Base-by-base conservation (phyloP, 164 flowering plant species). In the Dillenia turbinata region DNA sequence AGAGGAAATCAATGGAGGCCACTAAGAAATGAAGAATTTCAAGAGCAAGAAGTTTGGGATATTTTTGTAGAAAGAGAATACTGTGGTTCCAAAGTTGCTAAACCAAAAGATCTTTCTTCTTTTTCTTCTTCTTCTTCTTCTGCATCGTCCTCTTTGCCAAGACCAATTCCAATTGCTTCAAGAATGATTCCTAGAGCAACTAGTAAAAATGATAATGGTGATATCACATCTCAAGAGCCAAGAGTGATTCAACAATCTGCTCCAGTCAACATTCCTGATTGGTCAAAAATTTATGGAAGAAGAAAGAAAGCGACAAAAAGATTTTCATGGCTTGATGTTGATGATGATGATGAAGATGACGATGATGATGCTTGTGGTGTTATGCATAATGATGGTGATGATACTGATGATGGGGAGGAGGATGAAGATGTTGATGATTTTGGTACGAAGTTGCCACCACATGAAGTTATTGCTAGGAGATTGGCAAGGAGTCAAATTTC, bases 181-280 rank as follows among this genome's bases (percentile, higher is more conserved):
- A 78, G 69, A 73, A 74, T 77, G 82, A 75, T 77, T 13, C 77
- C 82, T 43, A 73, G 63, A 73, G 24, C 70, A 4, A 33, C 40
- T 0, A 33, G 6, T 33, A 33, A 33, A 33, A 33, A 33, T 33
- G 5, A 33, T 33, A 4, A 4, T 15, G 19, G 24, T 12, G 66
- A 46, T 24, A 69, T 26, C 52, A 10, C 58, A 45, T 19, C 14
- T 19, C 63, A 52, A 40, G 72, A 77, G 17, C 26, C 58, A 17
- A 72, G 63, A 45, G 64, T 56, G 13, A 6, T 55, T 53, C 85
- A 76, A 56, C 74, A 78, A 22, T 81, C 90, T 16, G 86, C 84
- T 11, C 90, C 90, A 22, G 75, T 85, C 44, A 77, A 63, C 63
- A 74, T 85, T 44, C 85, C 87, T 40, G 78, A 81, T 47, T 85